Conservation (phyloP, 2,329 filamentous ascomycete species). For the Cladosporium sp. region DNA sequence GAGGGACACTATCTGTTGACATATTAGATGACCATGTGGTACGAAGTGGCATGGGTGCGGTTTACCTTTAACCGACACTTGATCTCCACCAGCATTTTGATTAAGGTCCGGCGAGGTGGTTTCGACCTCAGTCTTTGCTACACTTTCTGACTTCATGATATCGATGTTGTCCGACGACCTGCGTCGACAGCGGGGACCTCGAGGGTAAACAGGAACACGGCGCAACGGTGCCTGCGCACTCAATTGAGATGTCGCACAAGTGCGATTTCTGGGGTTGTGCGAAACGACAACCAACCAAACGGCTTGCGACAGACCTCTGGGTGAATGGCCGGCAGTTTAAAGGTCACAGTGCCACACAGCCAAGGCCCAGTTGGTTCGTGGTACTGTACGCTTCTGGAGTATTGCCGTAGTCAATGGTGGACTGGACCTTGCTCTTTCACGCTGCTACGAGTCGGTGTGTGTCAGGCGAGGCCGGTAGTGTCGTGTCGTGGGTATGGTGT, state of each 20-base stretch:
- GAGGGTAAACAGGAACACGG: not conserved
- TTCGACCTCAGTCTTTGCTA: conserved; percentile 29
- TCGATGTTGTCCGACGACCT: conserved; percentile 8
- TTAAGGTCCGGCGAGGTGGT: conserved; percentile 26
- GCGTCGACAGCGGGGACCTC: not conserved
- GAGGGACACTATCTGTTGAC: conserved; percentile 20
- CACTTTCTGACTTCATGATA: conserved; percentile 32
- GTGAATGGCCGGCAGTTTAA: not conserved
- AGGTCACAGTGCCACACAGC: not conserved
- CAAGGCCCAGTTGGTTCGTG: not conserved
- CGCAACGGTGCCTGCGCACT: not conserved
- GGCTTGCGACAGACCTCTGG: not conserved
- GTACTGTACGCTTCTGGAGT: not conserved
- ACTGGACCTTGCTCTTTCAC: conserved; percentile 16
- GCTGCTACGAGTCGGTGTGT: conserved; percentile 8
- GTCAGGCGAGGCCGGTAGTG: not conserved
- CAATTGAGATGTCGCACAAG: not conserved
- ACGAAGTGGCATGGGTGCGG: not conserved
- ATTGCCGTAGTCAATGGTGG: not conserved
- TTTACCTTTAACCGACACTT: conserved; percentile 25
- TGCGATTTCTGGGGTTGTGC: not conserved
- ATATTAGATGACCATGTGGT: conserved; percentile 7
- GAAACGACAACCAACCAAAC: conserved; percentile 1
- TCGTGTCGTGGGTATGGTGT: not conserved
- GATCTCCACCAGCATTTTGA: conserved; percentile 20